phyloP scores from a whole-genome alignment of 2,329 filamentous ascomycete species.

The Aspergillus sp. region DNA sequence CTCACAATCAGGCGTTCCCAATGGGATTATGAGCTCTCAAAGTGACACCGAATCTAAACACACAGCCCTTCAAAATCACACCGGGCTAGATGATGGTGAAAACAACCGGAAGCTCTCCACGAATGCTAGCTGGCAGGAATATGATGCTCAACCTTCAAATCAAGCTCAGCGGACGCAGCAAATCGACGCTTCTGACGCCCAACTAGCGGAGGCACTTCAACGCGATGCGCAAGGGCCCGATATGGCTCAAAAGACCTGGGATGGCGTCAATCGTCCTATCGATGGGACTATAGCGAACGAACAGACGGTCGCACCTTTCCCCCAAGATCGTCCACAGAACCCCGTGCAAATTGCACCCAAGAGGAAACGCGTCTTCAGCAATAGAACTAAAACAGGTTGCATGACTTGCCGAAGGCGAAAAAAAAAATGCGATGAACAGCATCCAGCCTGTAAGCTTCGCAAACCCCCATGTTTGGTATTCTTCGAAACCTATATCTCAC shows the following conservation, averaged over 20 bases:
- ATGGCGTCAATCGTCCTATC: conserved; percentile 35
- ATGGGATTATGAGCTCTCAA: conserved; percentile 19
- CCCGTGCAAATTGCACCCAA: conserved; percentile 44
- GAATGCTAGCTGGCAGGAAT: conserved; percentile 37
- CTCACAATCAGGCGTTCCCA: conserved; percentile 20
- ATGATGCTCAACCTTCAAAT: conserved; percentile 42
- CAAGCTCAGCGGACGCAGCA: conserved; percentile 50
- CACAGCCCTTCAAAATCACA: conserved; percentile 20
- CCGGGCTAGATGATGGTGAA: conserved; percentile 32
- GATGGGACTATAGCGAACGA: conserved; percentile 36
- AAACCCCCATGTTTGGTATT: conserved; percentile 1
- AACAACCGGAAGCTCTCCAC: conserved; percentile 26
- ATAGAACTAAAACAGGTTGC: conserved; percentile 93
- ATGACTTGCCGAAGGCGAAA: conserved; percentile 88
- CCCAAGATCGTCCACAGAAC: conserved; percentile 32
- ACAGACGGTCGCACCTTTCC: conserved; percentile 35
- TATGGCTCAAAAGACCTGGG: conserved; percentile 30
- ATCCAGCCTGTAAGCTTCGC: conserved; percentile 77
- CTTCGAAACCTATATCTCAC: background rate
- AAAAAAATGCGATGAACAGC: conserved; percentile 96
- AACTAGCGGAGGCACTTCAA: conserved; percentile 53
- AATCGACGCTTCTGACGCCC: conserved; percentile 50
- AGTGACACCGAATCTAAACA: conserved; percentile 23
- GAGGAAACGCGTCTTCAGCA: conserved; percentile 69
- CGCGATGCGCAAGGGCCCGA: conserved; percentile 49